Conservation (phyloP, 768 basidiomycete genomes). For the Termitomyces sp. region DNA sequence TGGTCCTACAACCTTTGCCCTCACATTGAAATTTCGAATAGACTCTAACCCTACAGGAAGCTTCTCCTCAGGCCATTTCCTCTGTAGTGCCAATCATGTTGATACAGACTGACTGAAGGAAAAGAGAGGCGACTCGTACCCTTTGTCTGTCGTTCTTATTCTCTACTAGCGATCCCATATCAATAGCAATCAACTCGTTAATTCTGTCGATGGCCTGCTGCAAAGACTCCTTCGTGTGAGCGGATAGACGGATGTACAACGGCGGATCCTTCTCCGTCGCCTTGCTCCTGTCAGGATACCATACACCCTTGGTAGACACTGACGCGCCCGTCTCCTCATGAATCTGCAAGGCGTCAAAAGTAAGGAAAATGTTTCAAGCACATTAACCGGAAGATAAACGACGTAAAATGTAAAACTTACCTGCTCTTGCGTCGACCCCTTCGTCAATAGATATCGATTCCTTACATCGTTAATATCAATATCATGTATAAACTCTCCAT, state of each 20-base stretch:
- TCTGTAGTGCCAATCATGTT: constrained; percentile 29
- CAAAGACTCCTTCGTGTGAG: constrained; percentile 57
- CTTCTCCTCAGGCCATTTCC: constrained; percentile 99
- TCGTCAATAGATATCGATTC: constrained; percentile 92
- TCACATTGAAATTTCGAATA: constrained; percentile 93
- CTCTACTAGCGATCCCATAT: constrained; percentile 77
- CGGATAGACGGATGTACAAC: constrained; percentile 90
- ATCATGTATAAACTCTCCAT: constrained; percentile 80
- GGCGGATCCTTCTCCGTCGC: constrained; percentile 92
- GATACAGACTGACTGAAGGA: background rate
- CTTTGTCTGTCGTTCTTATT: constrained; percentile 65
- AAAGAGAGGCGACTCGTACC: constrained; percentile 47
- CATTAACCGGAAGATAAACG: background rate
- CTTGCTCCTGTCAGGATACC: constrained; percentile 92
- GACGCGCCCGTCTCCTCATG: constrained; percentile 89
- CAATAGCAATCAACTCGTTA: constrained; percentile 66
- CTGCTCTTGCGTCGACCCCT: constrained; percentile 87
- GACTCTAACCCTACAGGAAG: constrained; percentile 83
- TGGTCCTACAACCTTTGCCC: constrained; percentile 97
- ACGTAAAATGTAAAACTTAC: constrained; percentile 33
- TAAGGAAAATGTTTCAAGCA: background rate
- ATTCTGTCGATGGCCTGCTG: constrained; percentile 65
- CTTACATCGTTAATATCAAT: constrained; percentile 97
- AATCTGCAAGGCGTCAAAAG: constrained; percentile 46
- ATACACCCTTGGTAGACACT: constrained; percentile 88